These are phyloP conservation scores for Kwoniella sp. DNA, from an alignment of 768 basidiomycete genomes.

Conservation along the genomic window DNA sequence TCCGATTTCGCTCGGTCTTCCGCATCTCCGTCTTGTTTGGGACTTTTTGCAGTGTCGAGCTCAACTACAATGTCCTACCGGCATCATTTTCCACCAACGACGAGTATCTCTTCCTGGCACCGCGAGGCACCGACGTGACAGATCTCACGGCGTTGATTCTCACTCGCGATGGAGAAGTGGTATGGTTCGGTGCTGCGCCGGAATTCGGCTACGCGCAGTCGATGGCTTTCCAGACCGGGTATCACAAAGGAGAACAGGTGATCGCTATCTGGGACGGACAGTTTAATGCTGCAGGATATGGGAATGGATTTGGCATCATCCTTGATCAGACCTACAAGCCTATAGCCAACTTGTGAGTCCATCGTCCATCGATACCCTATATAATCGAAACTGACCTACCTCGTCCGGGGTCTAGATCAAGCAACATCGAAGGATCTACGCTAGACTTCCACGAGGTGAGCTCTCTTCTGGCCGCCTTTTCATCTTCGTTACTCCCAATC, in stretches of 20 bases:
- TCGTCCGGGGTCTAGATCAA: constrained; percentile 23
- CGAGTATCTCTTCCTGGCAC: neutral
- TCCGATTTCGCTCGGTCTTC: neutral
- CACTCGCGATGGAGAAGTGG: constrained; percentile 10
- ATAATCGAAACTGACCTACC: too few relatives aligned
- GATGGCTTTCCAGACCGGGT: constrained; percentile 32
- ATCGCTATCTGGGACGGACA: constrained; percentile 37
- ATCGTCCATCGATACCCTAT: neutral
- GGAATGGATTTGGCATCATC: constrained; percentile 26
- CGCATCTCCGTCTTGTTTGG: neutral
- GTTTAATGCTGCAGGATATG: constrained; percentile 33
- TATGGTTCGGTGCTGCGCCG: constrained; percentile 17
- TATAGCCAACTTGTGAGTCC: constrained; percentile 25
- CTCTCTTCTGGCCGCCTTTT: constrained; percentile 1
- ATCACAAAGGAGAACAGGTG: constrained; percentile 36
- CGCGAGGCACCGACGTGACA: neutral
- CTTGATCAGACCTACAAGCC: constrained; percentile 26
- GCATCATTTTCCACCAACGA: neutral
- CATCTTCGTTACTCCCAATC: too few relatives aligned
- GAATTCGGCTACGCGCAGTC: constrained; percentile 30
- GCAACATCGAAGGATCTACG: neutral
- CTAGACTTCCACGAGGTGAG: constrained; percentile 33
- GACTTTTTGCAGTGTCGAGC: neutral
- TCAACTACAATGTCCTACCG: neutral
- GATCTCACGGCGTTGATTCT: neutral